phyloP scores from a whole-genome alignment of 2,329 filamentous ascomycete species.

The Meredithiella fracta region DNA sequence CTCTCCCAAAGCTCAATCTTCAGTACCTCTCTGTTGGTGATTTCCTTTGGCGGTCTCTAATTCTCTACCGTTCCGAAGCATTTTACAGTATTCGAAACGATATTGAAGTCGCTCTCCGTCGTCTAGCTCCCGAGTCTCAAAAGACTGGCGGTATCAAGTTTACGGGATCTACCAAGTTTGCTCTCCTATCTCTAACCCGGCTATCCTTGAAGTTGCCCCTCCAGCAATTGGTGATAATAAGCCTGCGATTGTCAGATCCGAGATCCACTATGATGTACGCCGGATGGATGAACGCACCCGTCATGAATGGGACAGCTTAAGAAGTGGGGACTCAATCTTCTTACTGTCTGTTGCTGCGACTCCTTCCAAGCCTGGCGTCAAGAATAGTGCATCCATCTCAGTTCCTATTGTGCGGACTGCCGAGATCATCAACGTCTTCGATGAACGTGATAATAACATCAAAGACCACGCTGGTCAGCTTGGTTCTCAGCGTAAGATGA shows the following conservation, averaged over 20 bases:
- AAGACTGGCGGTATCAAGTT: constrained; percentile 55
- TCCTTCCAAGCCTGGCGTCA: constrained; percentile 37
- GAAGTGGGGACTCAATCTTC: constrained; percentile 79
- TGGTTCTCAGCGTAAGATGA: constrained; percentile 38
- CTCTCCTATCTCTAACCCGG: constrained; percentile 64
- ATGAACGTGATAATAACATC: constrained; percentile 64
- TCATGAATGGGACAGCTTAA: constrained; percentile 77
- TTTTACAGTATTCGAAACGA: constrained; percentile 91
- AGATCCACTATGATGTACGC: constrained; percentile 71
- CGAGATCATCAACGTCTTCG: constrained; percentile 69
- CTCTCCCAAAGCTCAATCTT: constrained; percentile 84
- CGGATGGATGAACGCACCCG: constrained; percentile 60
- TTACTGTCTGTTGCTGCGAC: constrained; percentile 45
- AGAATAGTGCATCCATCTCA: constrained; percentile 36
- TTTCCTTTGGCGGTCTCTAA: constrained; percentile 88
- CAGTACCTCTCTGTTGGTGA: constrained; percentile 92
- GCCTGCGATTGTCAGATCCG: constrained; percentile 72
- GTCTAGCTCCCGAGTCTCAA: constrained; percentile 53
- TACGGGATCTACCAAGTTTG: constrained; percentile 80
- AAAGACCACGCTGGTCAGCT: constrained; percentile 43
- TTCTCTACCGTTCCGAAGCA: constrained; percentile 75
- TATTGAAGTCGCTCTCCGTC: constrained; percentile 65
- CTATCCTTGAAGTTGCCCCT: constrained; percentile 72
- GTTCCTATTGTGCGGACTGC: constrained; percentile 62
- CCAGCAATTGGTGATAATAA: constrained; percentile 67